Evolutionary conservation across 441 rosid genomes (phyloP).

Genomic region (Arabidopsis hybrid): DNA sequence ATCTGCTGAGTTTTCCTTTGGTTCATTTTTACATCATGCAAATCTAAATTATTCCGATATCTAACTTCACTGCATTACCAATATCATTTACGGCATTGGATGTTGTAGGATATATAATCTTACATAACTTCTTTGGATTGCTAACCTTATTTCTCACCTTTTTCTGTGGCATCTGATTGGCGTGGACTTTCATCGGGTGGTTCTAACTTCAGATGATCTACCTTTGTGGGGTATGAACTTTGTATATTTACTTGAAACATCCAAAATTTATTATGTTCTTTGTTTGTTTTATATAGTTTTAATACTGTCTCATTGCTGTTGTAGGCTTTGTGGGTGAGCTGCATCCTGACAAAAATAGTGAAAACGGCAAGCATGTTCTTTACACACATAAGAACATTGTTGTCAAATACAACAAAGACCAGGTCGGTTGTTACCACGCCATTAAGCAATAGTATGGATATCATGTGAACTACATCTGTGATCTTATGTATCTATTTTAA

Average conservation of each 20-base stretch:
- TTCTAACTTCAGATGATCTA: slow-evolving; percentile 85
- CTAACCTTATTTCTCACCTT: slow-evolving; percentile 31
- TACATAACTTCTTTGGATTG: slow-evolving; percentile 10
- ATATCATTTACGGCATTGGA: slow-evolving; percentile 18
- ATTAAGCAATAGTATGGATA: slow-evolving; percentile 24
- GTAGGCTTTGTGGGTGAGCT: slow-evolving; percentile 91
- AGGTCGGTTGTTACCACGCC: slow-evolving; percentile 58
- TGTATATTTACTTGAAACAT: slow-evolving; percentile 39
- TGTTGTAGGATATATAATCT: not conserved
- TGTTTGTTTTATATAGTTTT: slow-evolving; percentile 21
- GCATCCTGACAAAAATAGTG: slow-evolving; percentile 82
- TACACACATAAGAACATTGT: slow-evolving; percentile 81
- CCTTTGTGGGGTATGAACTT: slow-evolving; percentile 88
- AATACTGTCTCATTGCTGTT: slow-evolving; percentile 19
- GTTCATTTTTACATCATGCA: not conserved
- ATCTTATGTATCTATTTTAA: slow-evolving; percentile 10
- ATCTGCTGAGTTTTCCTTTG: slow-evolving; percentile 1
- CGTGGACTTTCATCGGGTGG: slow-evolving; percentile 44
- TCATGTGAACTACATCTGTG: slow-evolving; percentile 23
- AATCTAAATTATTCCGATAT: not conserved
- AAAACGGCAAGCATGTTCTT: slow-evolving; percentile 73
- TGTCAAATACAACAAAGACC: slow-evolving; percentile 80
- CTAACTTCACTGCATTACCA: slow-evolving; percentile 1
- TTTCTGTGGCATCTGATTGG: slow-evolving; percentile 37
- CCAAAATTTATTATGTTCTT: not conserved